Evolutionary conservation across 352 stramenopile species (phyloP).

Genomic region (Globisporangium takayamanum): DNA sequence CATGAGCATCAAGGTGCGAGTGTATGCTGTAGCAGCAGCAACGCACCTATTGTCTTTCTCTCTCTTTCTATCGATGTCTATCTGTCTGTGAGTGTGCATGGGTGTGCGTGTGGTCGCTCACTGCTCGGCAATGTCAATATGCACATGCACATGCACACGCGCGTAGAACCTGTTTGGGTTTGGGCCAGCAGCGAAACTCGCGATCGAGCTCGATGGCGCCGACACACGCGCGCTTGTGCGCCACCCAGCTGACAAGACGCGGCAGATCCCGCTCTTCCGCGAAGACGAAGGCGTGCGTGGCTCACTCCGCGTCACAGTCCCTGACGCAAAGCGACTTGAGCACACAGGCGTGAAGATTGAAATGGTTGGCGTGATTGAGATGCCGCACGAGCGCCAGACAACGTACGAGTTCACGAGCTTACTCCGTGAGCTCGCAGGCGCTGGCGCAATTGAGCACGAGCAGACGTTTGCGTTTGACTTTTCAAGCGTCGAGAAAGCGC

Average conservation of each 20-base stretch:
- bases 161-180: conserved; percentile 16
- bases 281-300: conserved; percentile 58
- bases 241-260: conserved; percentile 21
- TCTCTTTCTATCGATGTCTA: neutral
- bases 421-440: conserved; percentile 84
- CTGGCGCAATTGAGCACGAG: conserved; percentile 53
- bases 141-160: neutral
- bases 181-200: conserved; percentile 12
- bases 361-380: conserved; percentile 92
- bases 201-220: conserved; percentile 12
- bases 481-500: conserved; percentile 89
- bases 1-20: conserved; percentile 13
- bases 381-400: conserved; percentile 69
- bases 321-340: conserved; percentile 90
- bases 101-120: neutral
- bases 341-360: conserved; percentile 96
- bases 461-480: conserved; percentile 91
- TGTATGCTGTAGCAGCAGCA: neutral
- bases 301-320: conserved; percentile 59
- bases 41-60: neutral
- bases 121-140: neutral
- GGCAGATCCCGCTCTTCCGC: conserved; percentile 46
- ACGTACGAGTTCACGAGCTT: conserved; percentile 92
- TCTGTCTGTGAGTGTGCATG: no score
- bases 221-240: conserved; percentile 9